phyloP scores from a whole-genome alignment of 352 stramenopile genomes.

The Halophytophthora batemanensis region DNA sequence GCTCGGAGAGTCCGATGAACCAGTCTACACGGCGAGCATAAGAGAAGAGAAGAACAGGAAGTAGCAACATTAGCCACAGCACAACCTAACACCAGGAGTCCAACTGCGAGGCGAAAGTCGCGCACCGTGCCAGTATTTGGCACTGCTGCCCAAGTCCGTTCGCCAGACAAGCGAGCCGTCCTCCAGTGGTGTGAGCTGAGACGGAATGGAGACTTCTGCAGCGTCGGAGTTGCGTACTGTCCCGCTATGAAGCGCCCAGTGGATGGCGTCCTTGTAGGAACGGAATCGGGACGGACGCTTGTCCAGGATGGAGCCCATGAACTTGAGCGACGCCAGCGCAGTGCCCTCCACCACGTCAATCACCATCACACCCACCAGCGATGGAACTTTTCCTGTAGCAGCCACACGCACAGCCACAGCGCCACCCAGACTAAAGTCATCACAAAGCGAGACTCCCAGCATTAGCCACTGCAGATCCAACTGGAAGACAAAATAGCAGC shows the following conservation, averaged over 20 bases:
- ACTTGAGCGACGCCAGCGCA: slow-evolving; percentile 74
- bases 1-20: slow-evolving; percentile 82
- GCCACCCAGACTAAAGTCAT: slow-evolving; percentile 61
- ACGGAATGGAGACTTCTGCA: slow-evolving; percentile 76
- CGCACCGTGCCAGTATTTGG: slow-evolving; percentile 74
- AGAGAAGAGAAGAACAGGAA: neutral
- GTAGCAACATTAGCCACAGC: neutral
- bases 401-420: slow-evolving; percentile 77
- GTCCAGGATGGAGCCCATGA: slow-evolving; percentile 82
- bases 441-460: neutral
- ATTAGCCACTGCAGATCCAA: neutral
- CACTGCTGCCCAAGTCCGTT: slow-evolving; percentile 71
- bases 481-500: slow-evolving; percentile 1
- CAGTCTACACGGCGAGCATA: slow-evolving; percentile 37
- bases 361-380: slow-evolving; percentile 81
- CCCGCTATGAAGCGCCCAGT: slow-evolving; percentile 77
- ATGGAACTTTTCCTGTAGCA: slow-evolving; percentile 47
- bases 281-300: slow-evolving; percentile 67
- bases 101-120: neutral
- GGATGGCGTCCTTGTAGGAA: slow-evolving; percentile 65
- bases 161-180: slow-evolving; percentile 69
- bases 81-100: neutral
- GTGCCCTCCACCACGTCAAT: slow-evolving; percentile 90
- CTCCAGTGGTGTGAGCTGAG: slow-evolving; percentile 49
- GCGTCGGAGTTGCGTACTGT: slow-evolving; percentile 76